Conservation (phyloP, 2,329 filamentous ascomycete species). For the Penicillium sp. region DNA sequence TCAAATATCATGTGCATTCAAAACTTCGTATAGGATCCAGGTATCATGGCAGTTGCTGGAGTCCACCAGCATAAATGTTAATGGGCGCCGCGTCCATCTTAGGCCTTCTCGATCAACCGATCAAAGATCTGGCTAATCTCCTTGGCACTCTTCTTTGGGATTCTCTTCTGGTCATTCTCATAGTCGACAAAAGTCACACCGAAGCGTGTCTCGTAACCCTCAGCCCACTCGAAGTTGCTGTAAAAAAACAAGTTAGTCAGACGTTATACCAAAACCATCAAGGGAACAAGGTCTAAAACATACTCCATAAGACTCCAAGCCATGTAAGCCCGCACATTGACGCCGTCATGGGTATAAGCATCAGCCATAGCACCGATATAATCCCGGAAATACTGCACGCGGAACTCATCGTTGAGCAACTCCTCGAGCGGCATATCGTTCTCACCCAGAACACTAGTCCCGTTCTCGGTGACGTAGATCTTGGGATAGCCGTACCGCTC, state of each 20-base stretch:
- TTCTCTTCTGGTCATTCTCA: slow-evolving; percentile 69
- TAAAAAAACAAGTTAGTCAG: slow-evolving; percentile 7
- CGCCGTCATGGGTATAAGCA: slow-evolving; percentile 68
- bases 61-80: not conserved
- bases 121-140: slow-evolving; percentile 69
- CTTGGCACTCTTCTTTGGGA: slow-evolving; percentile 80
- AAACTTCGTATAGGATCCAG: not conserved
- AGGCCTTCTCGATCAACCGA: slow-evolving; percentile 63
- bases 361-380: slow-evolving; percentile 76
- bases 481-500: slow-evolving; percentile 71
- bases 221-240: slow-evolving; percentile 86
- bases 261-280: not conserved
- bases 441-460: slow-evolving; percentile 79
- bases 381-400: slow-evolving; percentile 71
- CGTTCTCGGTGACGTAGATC: slow-evolving; percentile 88
- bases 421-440: slow-evolving; percentile 68
- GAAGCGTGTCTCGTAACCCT: slow-evolving; percentile 83
- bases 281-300: not conserved
- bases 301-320: slow-evolving; percentile 85
- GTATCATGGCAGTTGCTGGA: not conserved
- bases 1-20: not conserved
- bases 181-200: slow-evolving; percentile 84
- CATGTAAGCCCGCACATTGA: slow-evolving; percentile 75
- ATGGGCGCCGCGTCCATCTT: slow-evolving; percentile 3
- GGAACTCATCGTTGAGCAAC: slow-evolving; percentile 78